Evolutionary conservation across 257 asterid species (phyloP).

Genomic region (Leptodermis oblonga): DNA sequence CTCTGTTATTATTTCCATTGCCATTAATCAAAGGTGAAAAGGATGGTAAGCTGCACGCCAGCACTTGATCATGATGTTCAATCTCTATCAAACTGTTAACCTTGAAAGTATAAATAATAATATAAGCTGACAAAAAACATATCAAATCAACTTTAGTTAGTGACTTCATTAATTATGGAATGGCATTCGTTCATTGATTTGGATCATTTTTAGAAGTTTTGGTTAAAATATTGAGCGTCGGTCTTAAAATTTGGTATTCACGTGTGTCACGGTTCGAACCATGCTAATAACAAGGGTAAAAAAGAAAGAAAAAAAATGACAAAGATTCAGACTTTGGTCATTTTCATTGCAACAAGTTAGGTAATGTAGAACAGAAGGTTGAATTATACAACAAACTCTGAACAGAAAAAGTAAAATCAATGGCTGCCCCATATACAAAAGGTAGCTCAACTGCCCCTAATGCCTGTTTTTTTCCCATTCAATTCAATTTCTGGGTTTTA

Average conservation of each 20-base stretch:
- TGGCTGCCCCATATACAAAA: background rate
- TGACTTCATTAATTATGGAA: constrained; percentile 7
- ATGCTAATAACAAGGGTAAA: no score
- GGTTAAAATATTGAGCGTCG: no score
- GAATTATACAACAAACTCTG: background rate
- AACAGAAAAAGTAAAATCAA: background rate
- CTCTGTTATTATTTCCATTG: background rate
- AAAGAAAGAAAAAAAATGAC: background rate
- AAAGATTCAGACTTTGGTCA: background rate
- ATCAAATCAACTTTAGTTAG: constrained; percentile 14
- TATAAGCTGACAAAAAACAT: constrained; percentile 6
- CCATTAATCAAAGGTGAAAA: background rate
- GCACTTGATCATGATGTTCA: background rate
- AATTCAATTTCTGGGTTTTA: background rate
- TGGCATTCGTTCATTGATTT: background rate
- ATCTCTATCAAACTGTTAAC: background rate
- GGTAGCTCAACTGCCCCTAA: background rate
- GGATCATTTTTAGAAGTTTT: no score
- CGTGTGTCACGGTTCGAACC: no score
- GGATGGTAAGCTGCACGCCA: background rate
- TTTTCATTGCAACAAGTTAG: background rate
- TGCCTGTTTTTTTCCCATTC: constrained; percentile 5
- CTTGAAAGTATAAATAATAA: background rate
- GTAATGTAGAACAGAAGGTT: constrained; percentile 1
- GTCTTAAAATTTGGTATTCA: no score